Conservation (phyloP, 371 early-diverging fungal species). For the Actinomucor elegans region DNA sequence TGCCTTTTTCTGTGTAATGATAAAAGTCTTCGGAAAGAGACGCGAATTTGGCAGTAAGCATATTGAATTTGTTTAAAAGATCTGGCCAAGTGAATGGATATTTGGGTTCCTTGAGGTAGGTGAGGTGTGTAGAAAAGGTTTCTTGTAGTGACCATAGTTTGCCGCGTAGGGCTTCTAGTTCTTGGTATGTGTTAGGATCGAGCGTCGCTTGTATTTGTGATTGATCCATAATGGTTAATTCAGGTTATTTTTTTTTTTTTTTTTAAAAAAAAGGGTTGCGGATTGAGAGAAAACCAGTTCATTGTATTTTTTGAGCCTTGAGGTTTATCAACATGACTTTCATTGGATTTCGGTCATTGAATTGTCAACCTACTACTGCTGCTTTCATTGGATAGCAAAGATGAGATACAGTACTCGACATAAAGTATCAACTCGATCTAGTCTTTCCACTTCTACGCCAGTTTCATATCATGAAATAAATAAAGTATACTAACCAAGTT, state of each 20-base stretch:
- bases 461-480: no score
- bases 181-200: slow-evolving; percentile 53
- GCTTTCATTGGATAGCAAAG: no score
- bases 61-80: slow-evolving; percentile 69
- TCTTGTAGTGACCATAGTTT: slow-evolving; percentile 68
- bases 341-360: neutral
- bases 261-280: no score
- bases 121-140: slow-evolving; percentile 49
- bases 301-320: no score
- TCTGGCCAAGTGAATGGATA: slow-evolving; percentile 54
- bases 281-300: no score
- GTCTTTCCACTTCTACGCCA: no score
- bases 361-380: no score
- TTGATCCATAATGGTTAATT: slow-evolving; percentile 4
- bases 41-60: slow-evolving; percentile 62
- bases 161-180: slow-evolving; percentile 58
- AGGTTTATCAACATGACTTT: neutral
- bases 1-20: slow-evolving; percentile 38
- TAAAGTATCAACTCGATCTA: no score
- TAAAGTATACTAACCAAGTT: no score
- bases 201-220: slow-evolving; percentile 12
- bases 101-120: slow-evolving; percentile 47
- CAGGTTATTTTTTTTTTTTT: neutral
- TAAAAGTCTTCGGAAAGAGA: slow-evolving; percentile 53
- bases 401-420: no score